These are phyloP conservation scores for Trichoderma semiorbis DNA, from an alignment of 2,329 filamentous ascomycete species.

Conservation along the genomic window DNA sequence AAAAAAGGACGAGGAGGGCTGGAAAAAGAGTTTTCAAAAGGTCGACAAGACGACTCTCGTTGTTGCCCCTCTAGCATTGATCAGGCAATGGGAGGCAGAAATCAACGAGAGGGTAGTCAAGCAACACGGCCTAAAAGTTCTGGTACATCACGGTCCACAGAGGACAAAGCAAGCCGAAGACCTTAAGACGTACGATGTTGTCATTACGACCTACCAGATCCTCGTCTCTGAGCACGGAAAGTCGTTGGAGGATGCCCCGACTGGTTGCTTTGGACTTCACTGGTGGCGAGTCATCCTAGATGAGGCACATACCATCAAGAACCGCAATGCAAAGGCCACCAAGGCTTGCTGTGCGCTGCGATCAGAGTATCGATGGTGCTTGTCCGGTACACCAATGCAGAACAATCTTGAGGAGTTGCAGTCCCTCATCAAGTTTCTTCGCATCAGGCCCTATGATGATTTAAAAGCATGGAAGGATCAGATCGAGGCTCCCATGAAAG, in stretches of 20 bases:
- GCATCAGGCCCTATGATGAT: slow-evolving; percentile 87
- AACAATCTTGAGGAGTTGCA: slow-evolving; percentile 97
- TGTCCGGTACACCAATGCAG: slow-evolving; percentile 96
- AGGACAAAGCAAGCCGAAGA: slow-evolving; percentile 76
- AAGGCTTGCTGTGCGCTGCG: slow-evolving; percentile 84
- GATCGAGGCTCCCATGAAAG: slow-evolving; percentile 86
- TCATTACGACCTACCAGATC: slow-evolving; percentile 96
- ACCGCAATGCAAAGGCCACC: slow-evolving; percentile 91
- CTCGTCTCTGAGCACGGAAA: slow-evolving; percentile 84
- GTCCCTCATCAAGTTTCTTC: slow-evolving; percentile 85
- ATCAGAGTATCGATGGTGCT: slow-evolving; percentile 89
- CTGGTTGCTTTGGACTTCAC: slow-evolving; percentile 83
- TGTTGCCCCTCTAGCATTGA: slow-evolving; percentile 87
- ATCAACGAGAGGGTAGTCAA: slow-evolving; percentile 76
- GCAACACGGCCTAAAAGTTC: slow-evolving; percentile 70
- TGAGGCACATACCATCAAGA: slow-evolving; percentile 98
- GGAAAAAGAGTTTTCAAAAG: slow-evolving; percentile 66
- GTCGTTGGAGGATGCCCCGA: slow-evolving; percentile 62
- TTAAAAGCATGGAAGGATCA: slow-evolving; percentile 84
- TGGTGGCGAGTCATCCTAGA: slow-evolving; percentile 97
- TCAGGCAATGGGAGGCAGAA: slow-evolving; percentile 95
- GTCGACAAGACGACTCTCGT: slow-evolving; percentile 81
- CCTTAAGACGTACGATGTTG: slow-evolving; percentile 83
- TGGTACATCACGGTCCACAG: slow-evolving; percentile 85
- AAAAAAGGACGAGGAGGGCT: slow-evolving; percentile 49